Percentiles rank a stretch among this genome's conserved stretches.
Conservation (phyloP, 176 grass and related monocot genomes). For the Carex cristatella region DNA sequence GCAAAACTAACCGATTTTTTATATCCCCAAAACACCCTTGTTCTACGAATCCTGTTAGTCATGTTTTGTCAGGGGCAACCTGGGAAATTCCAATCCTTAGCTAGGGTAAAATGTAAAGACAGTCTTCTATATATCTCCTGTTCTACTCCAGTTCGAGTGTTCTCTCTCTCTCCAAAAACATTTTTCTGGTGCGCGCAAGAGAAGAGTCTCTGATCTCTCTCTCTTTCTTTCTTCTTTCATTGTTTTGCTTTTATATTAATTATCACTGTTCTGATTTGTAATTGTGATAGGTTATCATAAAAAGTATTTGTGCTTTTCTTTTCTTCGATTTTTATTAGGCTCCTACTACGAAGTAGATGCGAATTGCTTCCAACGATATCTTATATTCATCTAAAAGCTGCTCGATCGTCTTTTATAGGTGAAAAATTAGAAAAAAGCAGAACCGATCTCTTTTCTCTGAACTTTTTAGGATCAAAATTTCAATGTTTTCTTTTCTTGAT, state of each 20-base stretch:
- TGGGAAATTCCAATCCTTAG: not conserved
- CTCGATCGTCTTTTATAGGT: not conserved
- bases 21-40: slow-evolving; percentile 3
- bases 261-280: not conserved
- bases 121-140: not conserved
- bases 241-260: not conserved
- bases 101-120: not conserved
- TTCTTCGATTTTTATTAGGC: not conserved
- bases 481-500: not conserved
- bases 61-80: not conserved
- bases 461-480: not conserved
- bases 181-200: not conserved
- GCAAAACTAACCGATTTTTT: not conserved
- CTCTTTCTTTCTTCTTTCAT: not conserved
- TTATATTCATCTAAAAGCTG: not conserved
- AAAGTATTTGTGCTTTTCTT: not conserved
- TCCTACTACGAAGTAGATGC: not conserved
- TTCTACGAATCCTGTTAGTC: no score
- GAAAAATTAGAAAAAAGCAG: not conserved
- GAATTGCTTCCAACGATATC: not conserved
- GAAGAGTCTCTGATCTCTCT: not conserved
- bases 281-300: not conserved
- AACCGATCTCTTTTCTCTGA: not conserved
- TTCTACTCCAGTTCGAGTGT: not conserved
- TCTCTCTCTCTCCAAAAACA: not conserved